A percentile compares a stretch with the other conserved stretches of the same genome.
These are phyloP conservation scores for Amanita thiersii DNA, from an alignment of 768 basidiomycete genomes.

Conservation along the genomic window DNA sequence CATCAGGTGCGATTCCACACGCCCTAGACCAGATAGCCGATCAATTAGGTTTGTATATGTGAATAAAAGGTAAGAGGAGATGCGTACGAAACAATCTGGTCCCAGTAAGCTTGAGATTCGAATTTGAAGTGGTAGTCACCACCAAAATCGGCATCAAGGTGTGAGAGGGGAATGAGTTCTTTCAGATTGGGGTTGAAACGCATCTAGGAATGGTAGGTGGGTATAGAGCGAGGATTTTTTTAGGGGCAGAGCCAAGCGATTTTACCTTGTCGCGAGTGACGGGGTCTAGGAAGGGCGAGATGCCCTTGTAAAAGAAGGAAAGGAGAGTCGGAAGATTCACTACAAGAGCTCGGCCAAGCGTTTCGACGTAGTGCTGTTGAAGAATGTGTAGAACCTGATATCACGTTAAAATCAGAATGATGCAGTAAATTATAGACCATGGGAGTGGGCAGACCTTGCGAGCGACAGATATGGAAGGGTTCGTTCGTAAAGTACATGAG, in stretches of 20 bases:
- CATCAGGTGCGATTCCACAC: conserved; percentile 49
- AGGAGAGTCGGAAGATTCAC: conserved; percentile 73
- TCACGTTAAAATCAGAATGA: background rate
- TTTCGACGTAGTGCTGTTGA: conserved; percentile 86
- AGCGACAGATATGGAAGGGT: conserved; percentile 76
- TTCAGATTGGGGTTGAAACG: conserved; percentile 80
- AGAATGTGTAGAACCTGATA: conserved; percentile 63
- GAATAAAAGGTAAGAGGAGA: background rate
- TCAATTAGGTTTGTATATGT: background rate
- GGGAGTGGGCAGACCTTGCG: conserved; percentile 41
- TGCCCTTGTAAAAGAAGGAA: conserved; percentile 75
- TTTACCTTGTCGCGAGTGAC: conserved; percentile 80
- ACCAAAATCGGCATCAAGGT: conserved; percentile 80
- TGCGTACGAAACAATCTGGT: conserved; percentile 62
- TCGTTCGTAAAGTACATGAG: conserved; percentile 71
- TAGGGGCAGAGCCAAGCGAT: background rate
- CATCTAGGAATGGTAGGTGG: conserved; percentile 43
- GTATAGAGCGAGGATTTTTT: background rate
- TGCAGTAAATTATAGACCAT: background rate
- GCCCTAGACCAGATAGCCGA: conserved; percentile 26
- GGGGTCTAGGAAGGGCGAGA: conserved; percentile 81
- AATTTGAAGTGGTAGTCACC: conserved; percentile 70
- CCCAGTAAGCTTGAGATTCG: conserved; percentile 71
- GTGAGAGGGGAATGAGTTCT: conserved; percentile 65
- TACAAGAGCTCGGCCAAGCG: conserved; percentile 77